Conservation (phyloP, 805 yeast genomes). For the Pichia sporocuriosa region DNA sequence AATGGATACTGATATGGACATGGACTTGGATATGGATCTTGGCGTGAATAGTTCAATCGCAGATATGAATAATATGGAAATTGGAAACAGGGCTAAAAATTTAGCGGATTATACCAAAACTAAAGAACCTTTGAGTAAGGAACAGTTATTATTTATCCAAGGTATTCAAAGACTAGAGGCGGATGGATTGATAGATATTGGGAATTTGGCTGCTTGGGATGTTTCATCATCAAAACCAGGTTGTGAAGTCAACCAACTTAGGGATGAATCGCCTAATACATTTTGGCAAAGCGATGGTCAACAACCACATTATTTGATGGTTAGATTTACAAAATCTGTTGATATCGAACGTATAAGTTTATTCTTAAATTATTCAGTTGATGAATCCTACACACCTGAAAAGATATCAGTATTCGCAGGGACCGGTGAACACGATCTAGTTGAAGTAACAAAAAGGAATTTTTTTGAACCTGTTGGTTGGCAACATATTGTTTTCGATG, state of each 20-base stretch:
- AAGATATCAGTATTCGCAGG: constrained; percentile 63
- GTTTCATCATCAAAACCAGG: constrained; percentile 72
- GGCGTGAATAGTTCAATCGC: background rate
- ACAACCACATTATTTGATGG: constrained; percentile 76
- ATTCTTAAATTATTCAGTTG: constrained; percentile 62
- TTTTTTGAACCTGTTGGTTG: constrained; percentile 71
- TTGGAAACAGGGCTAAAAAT: too few relatives aligned
- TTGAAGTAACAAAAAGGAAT: constrained; percentile 54
- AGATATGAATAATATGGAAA: background rate
- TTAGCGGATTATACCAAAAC: too few relatives aligned
- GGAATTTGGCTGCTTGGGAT: constrained; percentile 78
- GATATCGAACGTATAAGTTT: constrained; percentile 60
- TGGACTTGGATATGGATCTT: background rate
- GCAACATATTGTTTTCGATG: constrained; percentile 58
- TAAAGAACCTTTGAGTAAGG: constrained; percentile 10
- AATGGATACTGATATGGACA: background rate
- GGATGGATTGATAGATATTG: constrained; percentile 62
- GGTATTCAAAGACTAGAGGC: constrained; percentile 53
- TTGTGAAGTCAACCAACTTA: constrained; percentile 60
- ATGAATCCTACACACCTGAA: constrained; percentile 91
- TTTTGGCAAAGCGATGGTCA: constrained; percentile 96
- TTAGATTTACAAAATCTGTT: constrained; percentile 75
- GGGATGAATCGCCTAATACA: constrained; percentile 63
- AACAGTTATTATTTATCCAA: constrained; percentile 15
- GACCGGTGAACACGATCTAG: constrained; percentile 69